Base-by-base conservation (phyloP, 2,329 filamentous ascomycete species). In the Dendrostoma leiphaemia region DNA sequence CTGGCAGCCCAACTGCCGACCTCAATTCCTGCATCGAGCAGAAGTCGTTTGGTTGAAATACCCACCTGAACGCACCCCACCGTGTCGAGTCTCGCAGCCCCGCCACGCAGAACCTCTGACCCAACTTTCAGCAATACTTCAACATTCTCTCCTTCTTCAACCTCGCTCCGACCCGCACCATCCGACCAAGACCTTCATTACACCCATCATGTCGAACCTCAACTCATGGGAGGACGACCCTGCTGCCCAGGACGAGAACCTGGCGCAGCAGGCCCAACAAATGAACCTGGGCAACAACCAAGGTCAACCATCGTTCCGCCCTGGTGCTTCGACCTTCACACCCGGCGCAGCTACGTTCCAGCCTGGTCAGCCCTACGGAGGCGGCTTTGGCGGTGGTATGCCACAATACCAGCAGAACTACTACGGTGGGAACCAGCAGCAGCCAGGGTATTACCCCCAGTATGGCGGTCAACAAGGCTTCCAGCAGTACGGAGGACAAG, bases 211-310 rank as follows among this genome's bases (percentile, higher is more conserved):
- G 91, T 88, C 92, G 65, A 86, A 92, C 72, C 89, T 91, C 66
- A 91, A 96, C 72, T 96, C 91, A 59, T 97, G 94, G 90, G 92
- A 97, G 76, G 91, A 96, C 67, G 90, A 92, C 67, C 85, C 86
- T 66, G 79, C 86, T 52, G 85, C 84, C 60, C 87, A 90, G 78
- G 88, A 92, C 65, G 88, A 90, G 64, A 83, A 83, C 70, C 84
- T 96, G 71, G 83, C 89, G 59, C 85, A 85, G 65, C 89, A 92
- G 78, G 76, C 89, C 34, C 83, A 88, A 64, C 86, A 88, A 70
- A 81, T 91, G 71, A 90, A 91, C 71, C 70, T 92, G 66, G 89
- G 88, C 70, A 70, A 70, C 69, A 76, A 78, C 50, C 71, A 69
- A 60, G 70, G 67, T 60, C 69, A 70, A 56, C 75, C 73, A 55